A percentile compares a stretch with the other conserved stretches of the same genome.
phyloP scores from a whole-genome alignment of 805 yeast species.

The Sporopachydermia quercuum region DNA sequence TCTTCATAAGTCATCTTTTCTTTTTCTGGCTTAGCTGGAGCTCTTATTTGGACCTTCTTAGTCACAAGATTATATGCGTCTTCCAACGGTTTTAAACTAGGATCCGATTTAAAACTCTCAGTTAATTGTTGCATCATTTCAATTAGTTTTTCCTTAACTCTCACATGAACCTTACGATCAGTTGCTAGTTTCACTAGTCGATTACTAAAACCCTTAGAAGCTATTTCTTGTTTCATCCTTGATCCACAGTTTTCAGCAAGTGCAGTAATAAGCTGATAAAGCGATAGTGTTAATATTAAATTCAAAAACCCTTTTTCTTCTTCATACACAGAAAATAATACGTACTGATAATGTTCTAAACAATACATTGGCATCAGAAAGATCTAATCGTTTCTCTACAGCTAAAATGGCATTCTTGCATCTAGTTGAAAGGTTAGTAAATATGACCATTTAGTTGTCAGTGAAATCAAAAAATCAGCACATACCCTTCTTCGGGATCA shows the following conservation, averaged over 20 bases:
- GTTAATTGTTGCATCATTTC: conserved; percentile 57
- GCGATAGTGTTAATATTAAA: no score
- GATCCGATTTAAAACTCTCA: conserved; percentile 53
- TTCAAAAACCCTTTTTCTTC: no score
- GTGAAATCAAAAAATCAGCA: no score
- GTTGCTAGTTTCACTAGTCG: conserved; percentile 33
- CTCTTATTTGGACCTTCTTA: conserved; percentile 8
- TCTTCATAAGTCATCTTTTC: conserved; percentile 30
- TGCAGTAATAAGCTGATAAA: conserved; percentile 33
- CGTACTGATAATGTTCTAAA: conserved; percentile 37
- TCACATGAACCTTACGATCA: conserved; percentile 43
- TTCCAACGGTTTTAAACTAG: conserved; percentile 55
- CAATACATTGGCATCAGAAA: conserved; percentile 49
- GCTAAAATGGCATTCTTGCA: conserved; percentile 30
- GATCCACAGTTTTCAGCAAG: conserved; percentile 71
- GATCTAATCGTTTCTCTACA: conserved; percentile 31
- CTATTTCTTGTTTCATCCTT: conserved; percentile 45
- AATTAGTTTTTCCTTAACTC: conserved; percentile 49
- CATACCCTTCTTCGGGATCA: conserved; percentile 39
- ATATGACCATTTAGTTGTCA: no score
- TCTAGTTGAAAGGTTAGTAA: not conserved
- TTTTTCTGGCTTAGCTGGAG: conserved; percentile 48
- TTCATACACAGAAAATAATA: no score
- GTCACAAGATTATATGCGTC: conserved; percentile 32
- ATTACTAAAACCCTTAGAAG: conserved; percentile 38